phyloP scores from a whole-genome alignment of 2,329 filamentous ascomycete genomes.

The Ophiosphaerella korrae region DNA sequence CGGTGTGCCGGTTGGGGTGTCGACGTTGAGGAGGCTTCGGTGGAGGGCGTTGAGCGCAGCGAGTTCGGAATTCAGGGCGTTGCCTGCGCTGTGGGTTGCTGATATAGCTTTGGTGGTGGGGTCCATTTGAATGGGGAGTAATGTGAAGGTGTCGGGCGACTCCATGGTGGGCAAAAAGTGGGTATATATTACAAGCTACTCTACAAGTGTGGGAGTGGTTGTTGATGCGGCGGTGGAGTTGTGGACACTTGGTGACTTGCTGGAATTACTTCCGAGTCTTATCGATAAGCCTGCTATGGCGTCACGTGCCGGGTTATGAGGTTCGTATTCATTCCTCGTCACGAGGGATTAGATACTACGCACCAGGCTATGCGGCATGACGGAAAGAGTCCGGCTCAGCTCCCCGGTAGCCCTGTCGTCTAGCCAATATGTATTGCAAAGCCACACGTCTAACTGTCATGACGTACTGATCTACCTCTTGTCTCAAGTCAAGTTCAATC shows the following conservation, averaged over 20 bases:
- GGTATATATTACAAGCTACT: background rate
- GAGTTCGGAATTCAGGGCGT: constrained; percentile 57
- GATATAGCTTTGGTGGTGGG: constrained; percentile 78
- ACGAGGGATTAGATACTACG: too few species aligned
- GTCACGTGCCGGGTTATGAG: too few species aligned
- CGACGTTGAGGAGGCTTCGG: constrained; percentile 70
- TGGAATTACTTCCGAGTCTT: constrained; percentile 18
- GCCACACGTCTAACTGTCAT: background rate
- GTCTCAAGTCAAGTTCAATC: constrained; percentile 23
- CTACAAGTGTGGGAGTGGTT: background rate
- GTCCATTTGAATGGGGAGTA: constrained; percentile 82
- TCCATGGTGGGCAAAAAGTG: constrained; percentile 34
- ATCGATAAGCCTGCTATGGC: constrained; percentile 19
- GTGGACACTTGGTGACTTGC: constrained; percentile 20
- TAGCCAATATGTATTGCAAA: background rate
- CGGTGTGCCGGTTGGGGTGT: constrained; percentile 68
- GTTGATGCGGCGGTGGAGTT: background rate
- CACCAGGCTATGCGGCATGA: too few species aligned
- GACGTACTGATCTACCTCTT: background rate
- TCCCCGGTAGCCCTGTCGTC: too few species aligned
- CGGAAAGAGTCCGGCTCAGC: too few species aligned
- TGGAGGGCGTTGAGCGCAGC: constrained; percentile 78
- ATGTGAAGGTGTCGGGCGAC: constrained; percentile 70
- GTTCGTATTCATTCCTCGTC: too few species aligned
- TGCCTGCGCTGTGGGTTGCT: constrained; percentile 45